Evolutionary conservation across 2,329 filamentous ascomycete genomes (phyloP).

Genomic region (Basipetospora sp.): DNA sequence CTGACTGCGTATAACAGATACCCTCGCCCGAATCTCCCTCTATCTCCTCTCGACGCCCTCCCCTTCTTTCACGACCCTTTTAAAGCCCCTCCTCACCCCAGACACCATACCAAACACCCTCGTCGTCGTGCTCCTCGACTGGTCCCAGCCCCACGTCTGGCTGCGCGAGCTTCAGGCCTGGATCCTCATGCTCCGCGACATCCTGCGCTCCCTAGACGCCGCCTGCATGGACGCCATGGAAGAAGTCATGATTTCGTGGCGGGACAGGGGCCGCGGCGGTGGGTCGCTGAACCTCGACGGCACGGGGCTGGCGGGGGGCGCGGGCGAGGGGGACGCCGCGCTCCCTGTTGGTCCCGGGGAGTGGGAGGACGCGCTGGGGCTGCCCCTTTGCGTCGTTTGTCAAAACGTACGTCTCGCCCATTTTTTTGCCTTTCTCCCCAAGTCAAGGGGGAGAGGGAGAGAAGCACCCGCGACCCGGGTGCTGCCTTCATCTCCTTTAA

Average conservation of each 20-base stretch:
- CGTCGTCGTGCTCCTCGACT: constrained; percentile 84
- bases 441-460: too few relatives aligned
- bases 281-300: constrained; percentile 49
- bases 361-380: constrained; percentile 77
- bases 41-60: constrained; percentile 81
- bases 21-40: constrained; percentile 72
- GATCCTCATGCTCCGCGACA: constrained; percentile 68
- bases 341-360: constrained; percentile 76
- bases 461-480: too few relatives aligned
- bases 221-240: constrained; percentile 74
- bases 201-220: constrained; percentile 57
- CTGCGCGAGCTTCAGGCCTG: constrained; percentile 76
- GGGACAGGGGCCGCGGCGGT: constrained; percentile 56
- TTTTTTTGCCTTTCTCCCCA: constrained; percentile 11
- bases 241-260: constrained; percentile 68
- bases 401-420: constrained; percentile 54
- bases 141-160: constrained; percentile 89
- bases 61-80: constrained; percentile 64
- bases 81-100: constrained; percentile 71
- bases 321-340: constrained; percentile 48
- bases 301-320: constrained; percentile 26
- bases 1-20: constrained; percentile 40
- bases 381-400: constrained; percentile 87
- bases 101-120: constrained; percentile 74
- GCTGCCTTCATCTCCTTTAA: too few relatives aligned